Evolutionary conservation across 2,329 filamentous ascomycete species (phyloP), one percentile per base, ranked within the genome.

Genomic region (Graphilbum ipis-grandicollis): DNA sequence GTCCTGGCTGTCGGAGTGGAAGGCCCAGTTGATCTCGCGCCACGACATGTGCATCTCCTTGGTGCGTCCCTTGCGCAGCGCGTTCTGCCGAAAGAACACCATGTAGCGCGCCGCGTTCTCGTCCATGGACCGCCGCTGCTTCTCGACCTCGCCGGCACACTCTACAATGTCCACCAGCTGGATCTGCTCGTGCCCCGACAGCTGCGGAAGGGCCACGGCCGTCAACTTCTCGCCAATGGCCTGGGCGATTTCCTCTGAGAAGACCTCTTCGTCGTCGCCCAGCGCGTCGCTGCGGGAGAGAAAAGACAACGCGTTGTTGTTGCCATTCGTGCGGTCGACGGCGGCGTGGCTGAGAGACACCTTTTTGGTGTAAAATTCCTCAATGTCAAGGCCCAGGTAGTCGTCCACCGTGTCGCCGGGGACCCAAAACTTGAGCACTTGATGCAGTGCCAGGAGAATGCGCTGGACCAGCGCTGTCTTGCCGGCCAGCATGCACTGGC

Each of bases 81-180:
- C 75, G 51, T 88, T 76, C 48, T 92, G 80, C 17, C 83, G 70
- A 58, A 88, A 90, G 56, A 90, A 90, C 12, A 93, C 63, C 57
- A 93, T 72, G 54, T 86, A 94, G 31, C 84, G 75, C 9, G 81
- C 79, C 4, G 81, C 86, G 49, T 93, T 93, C 48, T 83, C 81
- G 49, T 94, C 86, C 58, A 94, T 79, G 3, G 85, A 93, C 6
- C 83, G 73, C 15, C 84, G 73, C 49, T 94, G 83, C 48, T 79
- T 81, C 52, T 93, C 84, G 1, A 93, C 82, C 29, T 81, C 71
- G 4, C 81, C 79, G 32, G 79, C 73, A 43, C 85, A 93, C 55
- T 93, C 83, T 26, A 90, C 68, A 34, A 86, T 86, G 48, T 90
- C 79, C 14, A 79, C 78, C 2, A 93, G 61, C 46, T 82, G 79